phyloP scores from a whole-genome alignment of 345 rosid species.

The Brassica incana region DNA sequence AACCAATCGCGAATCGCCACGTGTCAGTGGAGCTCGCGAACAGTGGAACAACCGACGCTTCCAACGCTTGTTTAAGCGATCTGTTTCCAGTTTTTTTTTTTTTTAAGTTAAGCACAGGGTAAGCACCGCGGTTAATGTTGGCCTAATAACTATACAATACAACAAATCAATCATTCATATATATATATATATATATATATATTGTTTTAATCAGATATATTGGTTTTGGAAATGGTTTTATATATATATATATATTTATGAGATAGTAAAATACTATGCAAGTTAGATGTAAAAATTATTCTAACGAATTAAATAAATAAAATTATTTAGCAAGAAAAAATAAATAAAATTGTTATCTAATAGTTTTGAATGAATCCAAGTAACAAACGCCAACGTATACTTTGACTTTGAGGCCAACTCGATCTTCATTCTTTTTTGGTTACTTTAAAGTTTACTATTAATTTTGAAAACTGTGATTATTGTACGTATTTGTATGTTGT shows the following conservation, averaged over 20 bases:
- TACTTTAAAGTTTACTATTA: not conserved
- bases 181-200: no score
- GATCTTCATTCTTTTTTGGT: not conserved
- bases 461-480: conserved; percentile 16
- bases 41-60: no score
- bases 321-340: no score
- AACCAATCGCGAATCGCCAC: no score
- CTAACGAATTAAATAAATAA: not conserved
- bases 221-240: not conserved
- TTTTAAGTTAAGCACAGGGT: no score
- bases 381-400: conserved; percentile 27
- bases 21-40: no score
- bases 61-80: no score
- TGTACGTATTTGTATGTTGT: conserved; percentile 36
- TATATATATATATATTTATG: no score
- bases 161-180: not conserved
- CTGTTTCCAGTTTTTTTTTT: no score
- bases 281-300: not conserved
- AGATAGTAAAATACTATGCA: not conserved
- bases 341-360: not conserved
- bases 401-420: conserved; percentile 40
- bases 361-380: conserved; percentile 24
- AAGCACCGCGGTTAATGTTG: no score
- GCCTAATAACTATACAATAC: not conserved
- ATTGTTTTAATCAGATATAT: not conserved